phyloP scores from a whole-genome alignment of 306 rosid species.

The Senna tora region DNA sequence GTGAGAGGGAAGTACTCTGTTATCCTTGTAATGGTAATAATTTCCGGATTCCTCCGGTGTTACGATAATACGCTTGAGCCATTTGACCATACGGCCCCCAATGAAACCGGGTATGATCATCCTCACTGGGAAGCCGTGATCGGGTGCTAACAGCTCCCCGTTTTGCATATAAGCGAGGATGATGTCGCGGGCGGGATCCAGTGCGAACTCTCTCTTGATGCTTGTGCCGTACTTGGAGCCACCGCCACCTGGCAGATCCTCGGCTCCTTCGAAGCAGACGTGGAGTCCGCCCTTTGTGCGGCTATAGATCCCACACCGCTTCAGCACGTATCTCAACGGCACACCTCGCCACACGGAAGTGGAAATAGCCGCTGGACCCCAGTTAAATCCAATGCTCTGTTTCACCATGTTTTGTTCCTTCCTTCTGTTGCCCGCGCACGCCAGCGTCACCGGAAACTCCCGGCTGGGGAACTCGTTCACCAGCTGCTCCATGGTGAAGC shows the following conservation, averaged over 20 bases:
- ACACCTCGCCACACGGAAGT: slow-evolving; percentile 84
- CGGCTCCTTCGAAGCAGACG: slow-evolving; percentile 86
- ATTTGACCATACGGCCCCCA: slow-evolving; percentile 86
- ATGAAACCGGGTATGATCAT: slow-evolving; percentile 75
- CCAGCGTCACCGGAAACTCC: slow-evolving; percentile 63
- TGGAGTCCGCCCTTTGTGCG: slow-evolving; percentile 56
- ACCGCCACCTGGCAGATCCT: slow-evolving; percentile 88
- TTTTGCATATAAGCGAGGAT: slow-evolving; percentile 85
- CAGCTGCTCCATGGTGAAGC: slow-evolving; percentile 70
- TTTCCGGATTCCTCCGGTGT: slow-evolving; percentile 59
- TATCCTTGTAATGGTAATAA: slow-evolving; percentile 71
- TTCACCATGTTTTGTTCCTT: slow-evolving; percentile 87
- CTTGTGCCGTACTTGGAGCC: slow-evolving; percentile 82
- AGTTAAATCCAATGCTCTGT: slow-evolving; percentile 73
- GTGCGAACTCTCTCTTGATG: slow-evolving; percentile 57
- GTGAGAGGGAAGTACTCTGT: slow-evolving; percentile 77
- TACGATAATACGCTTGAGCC: slow-evolving; percentile 79
- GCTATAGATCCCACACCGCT: slow-evolving; percentile 58
- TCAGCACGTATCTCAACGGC: slow-evolving; percentile 50
- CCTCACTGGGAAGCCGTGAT: slow-evolving; percentile 85
- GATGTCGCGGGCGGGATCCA: slow-evolving; percentile 82
- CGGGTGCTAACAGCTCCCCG: slow-evolving; percentile 63
- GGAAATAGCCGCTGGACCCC: slow-evolving; percentile 78
- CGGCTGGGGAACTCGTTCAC: slow-evolving; percentile 50
- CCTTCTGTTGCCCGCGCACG: slow-evolving; percentile 78